phyloP scores from a whole-genome alignment of 305 asterid species.

The Rubia balearica region DNA sequence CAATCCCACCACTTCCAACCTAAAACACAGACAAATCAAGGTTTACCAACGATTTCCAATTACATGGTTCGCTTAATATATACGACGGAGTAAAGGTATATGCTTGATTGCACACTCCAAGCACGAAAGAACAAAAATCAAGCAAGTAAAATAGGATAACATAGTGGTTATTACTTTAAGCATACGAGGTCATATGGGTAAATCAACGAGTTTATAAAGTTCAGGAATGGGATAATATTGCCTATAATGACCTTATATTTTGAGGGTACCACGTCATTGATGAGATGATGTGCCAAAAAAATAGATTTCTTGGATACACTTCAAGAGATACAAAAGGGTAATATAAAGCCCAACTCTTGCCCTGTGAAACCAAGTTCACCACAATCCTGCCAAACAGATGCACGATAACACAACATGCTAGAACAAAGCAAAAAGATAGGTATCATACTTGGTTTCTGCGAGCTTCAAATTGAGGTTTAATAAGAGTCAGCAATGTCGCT shows the following conservation, averaged over 20 bases:
- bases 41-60: no score
- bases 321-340: background rate
- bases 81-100: background rate
- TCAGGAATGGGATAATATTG: background rate
- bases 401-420: background rate
- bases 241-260: background rate
- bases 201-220: background rate
- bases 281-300: background rate
- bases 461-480: constrained; percentile 97
- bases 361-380: background rate
- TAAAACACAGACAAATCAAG: constrained; percentile 13
- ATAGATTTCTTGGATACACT: background rate
- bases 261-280: background rate
- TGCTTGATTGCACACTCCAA: background rate
- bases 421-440: background rate
- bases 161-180: background rate
- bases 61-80: background rate
- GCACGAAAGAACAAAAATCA: background rate
- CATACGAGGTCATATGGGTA: background rate
- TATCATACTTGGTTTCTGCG: constrained; percentile 68
- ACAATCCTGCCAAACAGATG: background rate
- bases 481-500: constrained; percentile 59
- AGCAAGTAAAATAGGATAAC: background rate
- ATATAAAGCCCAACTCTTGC: background rate
- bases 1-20: constrained; percentile 95